Evolutionary conservation across 768 basidiomycete species (phyloP).

Genomic region (Cubamyces sp.): DNA sequence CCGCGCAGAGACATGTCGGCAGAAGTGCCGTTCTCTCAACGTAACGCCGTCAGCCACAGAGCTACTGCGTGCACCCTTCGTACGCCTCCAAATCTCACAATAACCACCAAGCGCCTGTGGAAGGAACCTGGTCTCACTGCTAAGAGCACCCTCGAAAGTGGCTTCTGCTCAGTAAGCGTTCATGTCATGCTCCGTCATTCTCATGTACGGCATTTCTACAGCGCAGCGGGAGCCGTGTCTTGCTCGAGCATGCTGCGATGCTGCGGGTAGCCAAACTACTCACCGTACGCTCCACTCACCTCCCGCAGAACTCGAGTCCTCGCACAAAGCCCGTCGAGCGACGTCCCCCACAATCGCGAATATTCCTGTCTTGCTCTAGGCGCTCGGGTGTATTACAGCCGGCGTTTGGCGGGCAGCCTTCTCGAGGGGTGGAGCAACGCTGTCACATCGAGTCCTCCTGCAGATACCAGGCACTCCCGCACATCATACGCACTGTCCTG

Average conservation of each 20-base stretch:
- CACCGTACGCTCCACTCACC: slow-evolving; percentile 15
- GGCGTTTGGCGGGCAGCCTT: slow-evolving; percentile 1
- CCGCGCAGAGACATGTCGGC: background rate
- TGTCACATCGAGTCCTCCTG: background rate
- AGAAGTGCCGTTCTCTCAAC: background rate
- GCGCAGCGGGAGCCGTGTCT: background rate
- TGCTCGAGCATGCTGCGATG: background rate
- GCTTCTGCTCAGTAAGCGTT: background rate
- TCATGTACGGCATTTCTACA: background rate
- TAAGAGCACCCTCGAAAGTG: background rate
- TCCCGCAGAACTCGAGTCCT: background rate
- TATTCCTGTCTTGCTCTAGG: slow-evolving; percentile 1
- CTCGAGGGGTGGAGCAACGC: slow-evolving; percentile 9
- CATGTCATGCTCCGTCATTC: background rate
- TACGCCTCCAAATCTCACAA: too few relatives aligned
- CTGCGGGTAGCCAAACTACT: slow-evolving; percentile 2
- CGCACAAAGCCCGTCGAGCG: slow-evolving; percentile 18
- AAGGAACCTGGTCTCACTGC: background rate
- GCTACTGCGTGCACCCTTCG: background rate
- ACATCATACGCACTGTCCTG: background rate
- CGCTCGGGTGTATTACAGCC: slow-evolving; percentile 5
- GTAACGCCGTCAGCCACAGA: background rate
- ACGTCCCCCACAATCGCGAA: background rate
- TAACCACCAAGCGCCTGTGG: too few relatives aligned
- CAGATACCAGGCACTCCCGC: slow-evolving; percentile 4